Conservation (phyloP, 306 rosid genomes). For the Dryas octopetala region DNA sequence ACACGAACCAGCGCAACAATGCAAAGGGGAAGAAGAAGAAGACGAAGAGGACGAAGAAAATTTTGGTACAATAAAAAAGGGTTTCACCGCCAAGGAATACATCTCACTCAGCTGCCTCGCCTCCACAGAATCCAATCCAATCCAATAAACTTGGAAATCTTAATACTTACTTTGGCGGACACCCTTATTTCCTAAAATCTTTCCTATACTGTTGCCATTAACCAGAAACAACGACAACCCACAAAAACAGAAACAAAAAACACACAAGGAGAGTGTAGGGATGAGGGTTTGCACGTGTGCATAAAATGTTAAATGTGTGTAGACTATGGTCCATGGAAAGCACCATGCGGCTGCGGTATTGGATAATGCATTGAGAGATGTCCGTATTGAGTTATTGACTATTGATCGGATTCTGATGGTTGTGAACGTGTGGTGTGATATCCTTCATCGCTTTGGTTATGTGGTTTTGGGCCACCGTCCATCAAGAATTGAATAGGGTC, state of each 20-base stretch:
- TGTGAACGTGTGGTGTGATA: too few species aligned
- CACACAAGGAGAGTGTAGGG: neutral
- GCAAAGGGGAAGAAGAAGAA: slow-evolving; percentile 1
- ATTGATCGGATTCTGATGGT: too few species aligned
- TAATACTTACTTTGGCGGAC: neutral
- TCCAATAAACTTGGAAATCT: neutral
- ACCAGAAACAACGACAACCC: neutral
- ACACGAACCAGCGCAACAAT: slow-evolving; percentile 9
- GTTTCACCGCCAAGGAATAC: slow-evolving; percentile 47
- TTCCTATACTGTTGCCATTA: neutral
- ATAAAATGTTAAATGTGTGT: neutral
- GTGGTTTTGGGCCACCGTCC: too few species aligned
- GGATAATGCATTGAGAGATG: neutral
- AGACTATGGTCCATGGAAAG: neutral
- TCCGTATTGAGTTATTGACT: too few species aligned
- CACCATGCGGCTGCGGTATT: neutral
- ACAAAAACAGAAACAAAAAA: neutral
- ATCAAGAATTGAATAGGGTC: too few species aligned
- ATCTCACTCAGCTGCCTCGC: slow-evolving; percentile 15
- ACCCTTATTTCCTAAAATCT: neutral
- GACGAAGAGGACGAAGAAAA: slow-evolving; percentile 9
- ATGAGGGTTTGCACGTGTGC: slow-evolving; percentile 11
- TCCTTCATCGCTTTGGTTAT: too few species aligned
- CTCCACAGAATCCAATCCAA: neutral
- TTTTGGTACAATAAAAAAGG: slow-evolving; percentile 30